Evolutionary conservation across 495 filamentous ascomycete genomes (phyloP).

Genomic region (Clohesyomyces aquaticus): DNA sequence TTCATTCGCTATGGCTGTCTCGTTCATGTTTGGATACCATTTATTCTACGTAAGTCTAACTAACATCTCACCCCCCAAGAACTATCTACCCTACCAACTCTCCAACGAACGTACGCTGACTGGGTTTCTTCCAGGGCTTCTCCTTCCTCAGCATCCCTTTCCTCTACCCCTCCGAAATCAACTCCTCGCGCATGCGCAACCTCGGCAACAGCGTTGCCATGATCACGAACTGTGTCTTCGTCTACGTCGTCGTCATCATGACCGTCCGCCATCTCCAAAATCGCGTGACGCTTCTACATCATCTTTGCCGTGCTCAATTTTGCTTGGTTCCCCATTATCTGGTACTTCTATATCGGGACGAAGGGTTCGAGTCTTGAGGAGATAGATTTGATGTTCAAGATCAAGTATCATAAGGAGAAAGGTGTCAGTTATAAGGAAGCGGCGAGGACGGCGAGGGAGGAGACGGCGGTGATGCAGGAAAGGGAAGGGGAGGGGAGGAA

Average conservation of each 20-base stretch:
- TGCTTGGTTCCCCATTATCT: constrained; percentile 43
- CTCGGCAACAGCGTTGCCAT: constrained; percentile 40
- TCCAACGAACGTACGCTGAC: too few relatives aligned
- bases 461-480: neutral
- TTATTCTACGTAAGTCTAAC: constrained; percentile 7
- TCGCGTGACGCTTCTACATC: constrained; percentile 47
- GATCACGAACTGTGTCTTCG: constrained; percentile 40
- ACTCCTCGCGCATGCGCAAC: constrained; percentile 42
- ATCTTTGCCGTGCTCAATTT: constrained; percentile 47
- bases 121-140: too few relatives aligned
- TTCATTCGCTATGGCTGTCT: constrained; percentile 29
- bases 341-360: constrained; percentile 47
- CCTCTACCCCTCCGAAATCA: constrained; percentile 49
- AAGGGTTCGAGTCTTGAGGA: too few relatives aligned
- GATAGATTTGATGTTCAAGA: too few relatives aligned
- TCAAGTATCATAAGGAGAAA: too few relatives aligned
- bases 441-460: neutral
- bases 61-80: constrained; percentile 31
- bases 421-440: neutral
- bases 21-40: constrained; percentile 45
- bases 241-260: constrained; percentile 44
- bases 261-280: constrained; percentile 46
- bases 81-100: constrained; percentile 13
- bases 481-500: neutral
- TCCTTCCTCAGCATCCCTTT: constrained; percentile 44